Evolutionary conservation across 495 filamentous ascomycete genomes (phyloP), one percentile per base, ranked within the genome.

Genomic region (Aspergillus wentii): DNA sequence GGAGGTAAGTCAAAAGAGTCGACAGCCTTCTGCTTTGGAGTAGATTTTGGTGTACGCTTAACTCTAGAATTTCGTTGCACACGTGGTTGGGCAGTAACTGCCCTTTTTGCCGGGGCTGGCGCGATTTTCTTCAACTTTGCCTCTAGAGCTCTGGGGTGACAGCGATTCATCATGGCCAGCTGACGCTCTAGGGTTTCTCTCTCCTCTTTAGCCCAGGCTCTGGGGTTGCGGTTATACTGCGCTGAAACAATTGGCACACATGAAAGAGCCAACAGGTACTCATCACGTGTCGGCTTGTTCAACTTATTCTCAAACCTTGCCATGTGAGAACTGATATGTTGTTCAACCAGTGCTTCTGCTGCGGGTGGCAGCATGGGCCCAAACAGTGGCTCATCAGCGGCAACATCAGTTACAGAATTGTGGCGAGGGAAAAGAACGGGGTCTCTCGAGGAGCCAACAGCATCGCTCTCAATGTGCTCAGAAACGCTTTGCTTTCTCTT

Each of bases 181-280:
- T 68, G 65, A 22, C 68, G 61, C 25, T 79, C 74, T 29, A 83
- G 62, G 6, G 74, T 73, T 36, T 75, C 71, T 10, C 76, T 70
- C 51, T 88, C 82, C 59, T 81, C 69, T 43, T 66, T 71, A 3
- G 80, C 61, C 75, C 81, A 90, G 4, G 65, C 65, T 13, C 51
- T 54, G 8, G 74, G 83, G 33, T 86, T 71, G 41, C 68, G 64
- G 41, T 66, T 71, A 57, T 72, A 86, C 37, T 66, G 66, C 34
- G 74, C 61, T 21, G 78, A 69, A 19, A 84, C 73, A 33, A 79
- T 73, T 14, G 83, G 79, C 34, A 79, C 75, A 60, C 85, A 85
- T 33, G 72, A 75, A 16, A 90, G 58, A 1, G 76, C 75, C 30
- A 87, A 49, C 28, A 77, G 60, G 54, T 90, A 90, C 44, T 90